phyloP scores from a whole-genome alignment of 345 rosid species.

The Lepidium africanum region DNA sequence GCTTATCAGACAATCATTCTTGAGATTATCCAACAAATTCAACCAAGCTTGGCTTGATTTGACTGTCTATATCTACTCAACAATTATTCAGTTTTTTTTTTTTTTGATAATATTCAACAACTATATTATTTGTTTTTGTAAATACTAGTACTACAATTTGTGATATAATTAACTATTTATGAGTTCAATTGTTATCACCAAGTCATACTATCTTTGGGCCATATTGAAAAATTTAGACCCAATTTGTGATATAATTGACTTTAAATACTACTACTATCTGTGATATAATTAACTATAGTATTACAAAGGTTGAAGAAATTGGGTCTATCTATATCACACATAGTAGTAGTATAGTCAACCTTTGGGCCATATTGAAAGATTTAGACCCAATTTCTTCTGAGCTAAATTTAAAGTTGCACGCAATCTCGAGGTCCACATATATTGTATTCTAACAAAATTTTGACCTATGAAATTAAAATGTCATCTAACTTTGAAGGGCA shows the following conservation, averaged over 20 bases:
- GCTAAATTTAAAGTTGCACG: background rate
- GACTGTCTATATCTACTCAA: background rate
- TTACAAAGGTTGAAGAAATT: no score
- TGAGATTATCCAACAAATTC: constrained; percentile 21
- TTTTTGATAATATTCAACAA: no score
- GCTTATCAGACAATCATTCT: constrained; percentile 22
- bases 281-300: no score
- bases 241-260: no score
- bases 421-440: no score
- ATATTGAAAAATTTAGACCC: no score
- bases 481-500: background rate
- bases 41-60: constrained; percentile 23
- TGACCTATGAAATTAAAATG: background rate
- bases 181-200: background rate
- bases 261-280: no score
- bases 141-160: no score
- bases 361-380: background rate
- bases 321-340: no score
- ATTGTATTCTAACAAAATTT: no score
- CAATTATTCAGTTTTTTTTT: background rate
- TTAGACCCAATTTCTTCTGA: background rate
- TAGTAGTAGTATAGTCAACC: no score
- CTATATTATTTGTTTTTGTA: background rate
- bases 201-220: background rate
- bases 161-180: no score